phyloP scores from a whole-genome alignment of 2,329 filamentous ascomycete genomes.

The Talaromyces islandicus region DNA sequence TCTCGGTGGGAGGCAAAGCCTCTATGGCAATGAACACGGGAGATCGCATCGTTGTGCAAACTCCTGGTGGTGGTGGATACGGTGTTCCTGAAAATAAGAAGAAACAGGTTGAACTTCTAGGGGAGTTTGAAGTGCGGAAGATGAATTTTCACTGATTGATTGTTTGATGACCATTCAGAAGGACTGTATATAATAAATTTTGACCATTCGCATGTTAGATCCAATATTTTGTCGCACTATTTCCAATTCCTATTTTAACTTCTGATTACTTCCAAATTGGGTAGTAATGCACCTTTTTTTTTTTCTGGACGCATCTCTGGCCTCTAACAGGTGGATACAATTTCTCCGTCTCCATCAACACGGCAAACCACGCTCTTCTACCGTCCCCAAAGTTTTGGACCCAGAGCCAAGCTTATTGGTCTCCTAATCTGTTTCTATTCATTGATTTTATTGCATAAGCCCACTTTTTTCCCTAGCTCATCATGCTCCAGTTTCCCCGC shows the following conservation, averaged over 20 bases:
- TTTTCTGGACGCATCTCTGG: not conserved
- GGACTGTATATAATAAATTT: not conserved
- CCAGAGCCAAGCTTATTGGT: not conserved
- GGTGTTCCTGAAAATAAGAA: slow-evolving; percentile 24
- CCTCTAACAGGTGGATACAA: slow-evolving; percentile 20
- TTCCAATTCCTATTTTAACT: not conserved
- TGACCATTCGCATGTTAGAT: not conserved
- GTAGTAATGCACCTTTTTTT: slow-evolving; percentile 19
- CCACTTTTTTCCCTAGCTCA: not conserved
- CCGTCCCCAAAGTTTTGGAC: not conserved
- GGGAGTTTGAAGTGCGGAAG: slow-evolving; percentile 11
- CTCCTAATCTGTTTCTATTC: not conserved
- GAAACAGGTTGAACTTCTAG: slow-evolving; percentile 22
- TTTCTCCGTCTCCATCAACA: slow-evolving; percentile 17
- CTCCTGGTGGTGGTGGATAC: slow-evolving; percentile 47
- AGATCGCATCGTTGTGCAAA: slow-evolving; percentile 57
- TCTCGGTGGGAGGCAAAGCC: slow-evolving; percentile 59
- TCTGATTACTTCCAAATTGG: slow-evolving; percentile 1
- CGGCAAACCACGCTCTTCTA: not conserved
- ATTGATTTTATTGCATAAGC: not conserved
- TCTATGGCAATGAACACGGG: slow-evolving; percentile 55
- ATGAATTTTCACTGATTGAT: not conserved
- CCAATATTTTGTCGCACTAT: not conserved
- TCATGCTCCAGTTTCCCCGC: not conserved
- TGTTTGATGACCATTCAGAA: not conserved